Evolutionary conservation across 2,329 filamentous ascomycete species (phyloP).

Genomic region (Fusarium sp.): DNA sequence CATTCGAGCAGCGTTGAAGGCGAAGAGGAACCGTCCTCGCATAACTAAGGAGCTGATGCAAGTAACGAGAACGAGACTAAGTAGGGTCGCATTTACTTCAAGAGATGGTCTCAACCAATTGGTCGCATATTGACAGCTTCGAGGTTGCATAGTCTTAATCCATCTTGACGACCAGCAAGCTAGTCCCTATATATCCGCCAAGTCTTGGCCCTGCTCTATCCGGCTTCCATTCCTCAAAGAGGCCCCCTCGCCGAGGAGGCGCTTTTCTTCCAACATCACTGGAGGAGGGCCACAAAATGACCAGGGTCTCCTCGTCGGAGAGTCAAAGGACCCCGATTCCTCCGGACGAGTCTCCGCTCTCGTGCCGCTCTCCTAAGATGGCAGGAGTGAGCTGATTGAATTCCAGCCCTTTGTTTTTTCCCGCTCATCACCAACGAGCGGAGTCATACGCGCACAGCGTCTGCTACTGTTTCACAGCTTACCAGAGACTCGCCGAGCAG

Average conservation of each 20-base stretch:
- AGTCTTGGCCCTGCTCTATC: background rate
- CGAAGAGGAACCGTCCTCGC: background rate
- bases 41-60: background rate
- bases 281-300: slow-evolving; percentile 1
- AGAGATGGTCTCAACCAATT: background rate
- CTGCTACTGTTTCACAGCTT: background rate
- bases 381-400: background rate
- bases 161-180: background rate
- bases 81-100: background rate
- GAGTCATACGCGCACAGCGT: background rate
- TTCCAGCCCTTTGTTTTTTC: background rate
- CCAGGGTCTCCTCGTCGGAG: background rate
- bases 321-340: background rate
- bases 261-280: background rate
- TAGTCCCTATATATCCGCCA: background rate
- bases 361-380: background rate
- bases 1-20: background rate
- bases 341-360: background rate
- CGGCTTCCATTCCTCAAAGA: background rate
- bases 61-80: background rate
- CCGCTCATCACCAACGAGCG: background rate
- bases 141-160: background rate
- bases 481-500: background rate
- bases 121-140: background rate
- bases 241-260: background rate